Evolutionary conservation across 257 asterid genomes (phyloP).

Genomic region (Rauvolfia tetraphylla): DNA sequence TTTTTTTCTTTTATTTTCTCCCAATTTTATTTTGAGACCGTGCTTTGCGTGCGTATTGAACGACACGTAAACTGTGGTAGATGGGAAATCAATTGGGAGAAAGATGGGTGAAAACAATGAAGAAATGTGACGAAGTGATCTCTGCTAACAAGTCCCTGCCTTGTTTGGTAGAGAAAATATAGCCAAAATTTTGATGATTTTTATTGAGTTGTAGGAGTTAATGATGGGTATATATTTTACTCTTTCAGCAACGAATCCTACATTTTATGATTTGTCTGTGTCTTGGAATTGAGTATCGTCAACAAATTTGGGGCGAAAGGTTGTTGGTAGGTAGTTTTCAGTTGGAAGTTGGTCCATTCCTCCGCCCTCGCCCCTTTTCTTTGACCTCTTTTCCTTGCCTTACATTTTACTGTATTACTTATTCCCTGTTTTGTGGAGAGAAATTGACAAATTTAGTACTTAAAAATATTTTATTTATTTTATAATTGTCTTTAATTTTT

Average conservation of each 20-base stretch:
- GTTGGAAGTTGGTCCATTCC: not conserved
- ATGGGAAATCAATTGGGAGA: not conserved
- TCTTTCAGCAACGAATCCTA: not conserved
- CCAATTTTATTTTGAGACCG: too few species aligned
- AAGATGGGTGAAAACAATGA: conserved; percentile 7
- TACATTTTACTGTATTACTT: too few species aligned
- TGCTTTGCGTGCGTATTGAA: not conserved
- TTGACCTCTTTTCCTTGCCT: too few species aligned
- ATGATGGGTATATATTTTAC: conserved; percentile 11
- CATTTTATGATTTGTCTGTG: too few species aligned
- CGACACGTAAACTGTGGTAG: not conserved
- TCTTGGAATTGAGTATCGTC: not conserved
- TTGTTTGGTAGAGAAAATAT: conserved; percentile 9
- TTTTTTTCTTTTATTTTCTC: not conserved
- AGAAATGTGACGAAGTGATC: conserved; percentile 11
- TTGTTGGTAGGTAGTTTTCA: not conserved
- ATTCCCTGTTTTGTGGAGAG: too few species aligned
- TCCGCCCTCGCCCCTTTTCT: not conserved
- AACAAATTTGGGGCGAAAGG: not conserved
- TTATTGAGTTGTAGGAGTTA: too few species aligned
- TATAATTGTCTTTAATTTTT: too few species aligned
- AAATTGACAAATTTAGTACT: too few species aligned
- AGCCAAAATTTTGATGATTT: too few species aligned
- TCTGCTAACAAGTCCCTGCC: conserved; percentile 15
- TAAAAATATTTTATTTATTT: too few species aligned